A percentile compares a stretch with the other conserved stretches of the same genome.
Evolutionary conservation across 1,139 yeast genomes (phyloP).

Genomic region (Suhomyces chickasaworum): DNA sequence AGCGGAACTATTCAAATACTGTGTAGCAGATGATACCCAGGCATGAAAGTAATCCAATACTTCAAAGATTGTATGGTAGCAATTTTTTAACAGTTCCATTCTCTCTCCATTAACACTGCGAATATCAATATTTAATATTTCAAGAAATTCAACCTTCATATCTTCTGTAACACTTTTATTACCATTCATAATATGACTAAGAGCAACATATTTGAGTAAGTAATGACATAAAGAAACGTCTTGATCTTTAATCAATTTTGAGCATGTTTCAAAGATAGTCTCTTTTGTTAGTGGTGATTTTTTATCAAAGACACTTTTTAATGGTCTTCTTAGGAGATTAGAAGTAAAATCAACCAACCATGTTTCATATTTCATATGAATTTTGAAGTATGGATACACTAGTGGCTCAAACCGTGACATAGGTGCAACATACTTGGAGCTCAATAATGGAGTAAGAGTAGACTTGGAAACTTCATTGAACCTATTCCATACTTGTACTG

Average conservation of each 20-base stretch:
- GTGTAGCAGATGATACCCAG: constrained; percentile 57
- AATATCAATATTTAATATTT: constrained; percentile 54
- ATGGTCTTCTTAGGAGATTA: constrained; percentile 57
- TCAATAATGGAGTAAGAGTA: constrained; percentile 72
- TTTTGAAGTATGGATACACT: constrained; percentile 36
- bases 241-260: constrained; percentile 69
- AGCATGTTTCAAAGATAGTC: constrained; percentile 63
- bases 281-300: constrained; percentile 19
- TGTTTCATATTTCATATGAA: constrained; percentile 39
- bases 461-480: constrained; percentile 72
- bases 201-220: constrained; percentile 75
- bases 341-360: constrained; percentile 78
- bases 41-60: constrained; percentile 83
- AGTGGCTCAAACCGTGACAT: constrained; percentile 42
- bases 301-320: constrained; percentile 17
- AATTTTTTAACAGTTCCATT: constrained; percentile 58
- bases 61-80: constrained; percentile 73
- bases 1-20: constrained; percentile 27
- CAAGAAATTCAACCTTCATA: constrained; percentile 58
- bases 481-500: constrained; percentile 54
- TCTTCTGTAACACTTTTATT: constrained; percentile 46
- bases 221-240: constrained; percentile 71
- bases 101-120: constrained; percentile 50
- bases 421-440: constrained; percentile 70
- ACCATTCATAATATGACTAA: constrained; percentile 63